These are phyloP conservation scores for Pueraria montana DNA, from an alignment of 306 rosid genomes.

Conservation along the genomic window DNA sequence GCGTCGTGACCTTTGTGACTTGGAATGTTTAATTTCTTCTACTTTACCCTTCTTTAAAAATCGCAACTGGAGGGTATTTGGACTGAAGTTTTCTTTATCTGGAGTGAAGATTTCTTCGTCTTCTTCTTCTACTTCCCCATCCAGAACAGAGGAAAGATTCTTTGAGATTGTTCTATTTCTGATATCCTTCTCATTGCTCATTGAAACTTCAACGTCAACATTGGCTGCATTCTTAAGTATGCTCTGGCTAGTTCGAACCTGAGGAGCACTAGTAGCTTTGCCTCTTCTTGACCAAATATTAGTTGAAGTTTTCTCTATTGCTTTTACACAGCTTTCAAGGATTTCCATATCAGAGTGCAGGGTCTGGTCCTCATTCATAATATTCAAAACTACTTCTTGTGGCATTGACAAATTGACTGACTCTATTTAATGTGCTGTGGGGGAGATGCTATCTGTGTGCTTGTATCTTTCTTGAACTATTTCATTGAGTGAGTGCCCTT, in stretches of 20 bases:
- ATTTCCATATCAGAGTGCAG: constrained; percentile 51
- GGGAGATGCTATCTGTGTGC: constrained; percentile 32
- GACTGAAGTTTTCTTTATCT: no score
- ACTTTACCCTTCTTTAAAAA: no score
- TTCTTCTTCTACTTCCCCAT: constrained; percentile 57
- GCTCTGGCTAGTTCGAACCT: constrained; percentile 54
- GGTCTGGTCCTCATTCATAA: constrained; percentile 40
- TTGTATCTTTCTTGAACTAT: constrained; percentile 41
- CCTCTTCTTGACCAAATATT: constrained; percentile 83
- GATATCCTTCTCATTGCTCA: constrained; percentile 37
- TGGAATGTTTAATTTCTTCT: no score
- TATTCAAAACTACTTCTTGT: constrained; percentile 38
- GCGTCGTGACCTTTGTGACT: no score
- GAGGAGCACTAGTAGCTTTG: constrained; percentile 64
- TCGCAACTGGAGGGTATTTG: no score
- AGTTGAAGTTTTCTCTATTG: constrained; percentile 45
- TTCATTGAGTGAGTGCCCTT: constrained; percentile 36
- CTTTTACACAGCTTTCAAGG: constrained; percentile 40
- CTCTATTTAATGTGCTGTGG: constrained; percentile 35
- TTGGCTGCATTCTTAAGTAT: constrained; percentile 22
- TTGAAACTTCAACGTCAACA: constrained; percentile 30
- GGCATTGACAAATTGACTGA: constrained; percentile 44
- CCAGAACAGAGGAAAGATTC: constrained; percentile 44
- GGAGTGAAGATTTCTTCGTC: constrained; percentile 46
- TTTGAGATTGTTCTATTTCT: constrained; percentile 35